phyloP scores from a whole-genome alignment of 306 rosid genomes.

The Trifolium subterraneum region DNA sequence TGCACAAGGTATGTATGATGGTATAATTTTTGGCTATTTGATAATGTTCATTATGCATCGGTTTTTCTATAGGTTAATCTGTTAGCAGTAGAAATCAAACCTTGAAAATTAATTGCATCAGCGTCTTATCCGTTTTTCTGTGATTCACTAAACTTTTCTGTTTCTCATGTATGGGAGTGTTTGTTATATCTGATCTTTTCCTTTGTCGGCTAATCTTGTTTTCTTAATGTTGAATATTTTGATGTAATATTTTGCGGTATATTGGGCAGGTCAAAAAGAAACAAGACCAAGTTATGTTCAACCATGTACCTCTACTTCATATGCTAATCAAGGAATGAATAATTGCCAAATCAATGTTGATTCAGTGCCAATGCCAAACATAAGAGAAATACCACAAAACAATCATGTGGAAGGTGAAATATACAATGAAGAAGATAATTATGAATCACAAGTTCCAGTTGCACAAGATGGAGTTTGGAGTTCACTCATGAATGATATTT shows the following conservation, averaged over 20 bases:
- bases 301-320: conserved; percentile 37
- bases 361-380: conserved; percentile 13
- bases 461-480: too few species aligned
- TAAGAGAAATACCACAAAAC: conserved; percentile 26
- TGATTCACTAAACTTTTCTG: conserved; percentile 12
- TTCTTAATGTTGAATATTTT: conserved; percentile 16
- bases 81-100: too few species aligned
- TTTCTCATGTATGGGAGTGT: background rate
- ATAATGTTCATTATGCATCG: too few species aligned
- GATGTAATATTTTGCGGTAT: background rate
- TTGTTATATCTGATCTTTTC: background rate
- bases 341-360: conserved; percentile 34
- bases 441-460: too few species aligned
- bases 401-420: conserved; percentile 40
- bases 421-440: too few species aligned
- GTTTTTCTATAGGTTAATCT: too few species aligned
- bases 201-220: background rate
- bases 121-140: background rate
- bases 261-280: conserved; percentile 49
- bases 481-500: too few species aligned
- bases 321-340: conserved; percentile 35
- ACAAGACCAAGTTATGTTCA: conserved; percentile 17
- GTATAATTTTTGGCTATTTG: too few species aligned
- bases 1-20: conserved; percentile 46
- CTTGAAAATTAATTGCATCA: too few species aligned